Evolutionary conservation across 2,329 filamentous ascomycete genomes (phyloP), one percentile per base, ranked within the genome.

Genomic region (Fusarium sp.): DNA sequence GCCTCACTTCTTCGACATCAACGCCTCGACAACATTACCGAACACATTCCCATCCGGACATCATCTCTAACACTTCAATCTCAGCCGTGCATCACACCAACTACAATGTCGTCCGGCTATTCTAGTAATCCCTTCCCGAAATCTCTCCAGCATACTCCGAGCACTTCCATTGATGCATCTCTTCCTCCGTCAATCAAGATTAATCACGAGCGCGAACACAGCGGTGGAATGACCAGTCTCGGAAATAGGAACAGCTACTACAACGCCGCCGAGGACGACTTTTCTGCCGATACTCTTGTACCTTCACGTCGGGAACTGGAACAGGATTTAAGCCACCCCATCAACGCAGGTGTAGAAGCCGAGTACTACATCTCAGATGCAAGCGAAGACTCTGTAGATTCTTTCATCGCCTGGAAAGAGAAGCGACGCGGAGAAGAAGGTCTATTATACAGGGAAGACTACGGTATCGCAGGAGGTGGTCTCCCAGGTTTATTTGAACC

Each of bases 91-190:
- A 74, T 81, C 8, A 74, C 74, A 4, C 73, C 74, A 2, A 70
- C 73, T 1, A 72, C 74, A 0, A 69, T 67, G 54, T 74, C 57
- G 76, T 73, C 72, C 75, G 29, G 78, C 69, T 51, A 79, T 74
- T 82, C 81, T 1, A 82, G 79, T 62, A 82, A 81, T 20, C 75
- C 74, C 1, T 82, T 81, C 36, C 74, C 71, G 1, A 73, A 79
- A 4, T 81, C 82, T 0, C 74, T 77, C 0, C 79, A 79, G 5
- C 82, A 84, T 50, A 84, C 83, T 0, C 79, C 82, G 3, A 81
- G 79, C 36, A 85, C 83, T 0, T 85, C 83, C 0, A 73, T 85
- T 31, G 82, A 85, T 61, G 63, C 62, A 4, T 70, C 73, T 20
- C 23, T 73, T 1, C 65, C 65, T 0, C 59, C 66, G 1, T 72